A percentile compares a stretch with the other conserved stretches of the same genome.
Conservation (phyloP, 345 rosid species). For the Eucalyptus tenuipes region DNA sequence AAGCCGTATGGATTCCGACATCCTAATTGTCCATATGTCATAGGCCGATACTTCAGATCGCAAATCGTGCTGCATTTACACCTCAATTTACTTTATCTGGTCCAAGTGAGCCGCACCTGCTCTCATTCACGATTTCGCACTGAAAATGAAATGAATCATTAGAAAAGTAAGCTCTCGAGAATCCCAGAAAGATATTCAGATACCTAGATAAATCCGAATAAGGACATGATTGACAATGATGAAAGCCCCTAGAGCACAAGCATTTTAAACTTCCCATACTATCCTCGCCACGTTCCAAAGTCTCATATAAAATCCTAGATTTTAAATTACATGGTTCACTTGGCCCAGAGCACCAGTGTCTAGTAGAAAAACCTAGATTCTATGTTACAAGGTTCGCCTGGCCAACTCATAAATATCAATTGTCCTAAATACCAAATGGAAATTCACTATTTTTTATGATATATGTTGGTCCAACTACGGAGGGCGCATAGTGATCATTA, state of each 20-base stretch:
- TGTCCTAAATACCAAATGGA: too few relatives aligned
- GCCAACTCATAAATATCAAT: not conserved
- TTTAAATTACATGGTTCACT: not conserved
- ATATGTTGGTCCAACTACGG: not conserved
- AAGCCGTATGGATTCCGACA: too few relatives aligned
- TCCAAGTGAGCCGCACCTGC: not conserved
- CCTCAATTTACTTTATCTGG: not conserved
- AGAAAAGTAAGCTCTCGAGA: not conserved
- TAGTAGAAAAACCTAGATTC: not conserved
- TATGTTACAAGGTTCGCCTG: not conserved
- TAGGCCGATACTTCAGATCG: not conserved
- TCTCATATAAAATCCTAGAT: not conserved
- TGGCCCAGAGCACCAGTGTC: not conserved
- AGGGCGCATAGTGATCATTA: not conserved
- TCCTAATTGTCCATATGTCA: not conserved
- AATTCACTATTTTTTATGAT: not conserved
- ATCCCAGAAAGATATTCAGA: not conserved
- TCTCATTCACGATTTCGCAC: not conserved
- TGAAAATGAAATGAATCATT: not conserved
- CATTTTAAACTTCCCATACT: not conserved
- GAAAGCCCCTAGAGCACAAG: not conserved
- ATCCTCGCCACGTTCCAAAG: not conserved
- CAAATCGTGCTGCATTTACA: rapidly evolving
- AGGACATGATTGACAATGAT: not conserved
- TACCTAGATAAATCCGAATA: not conserved